A percentile compares a stretch with the other conserved stretches of the same genome.
Evolutionary conservation across 371 early-diverging fungal species (phyloP).

Genomic region (Zychaea mexicana): DNA sequence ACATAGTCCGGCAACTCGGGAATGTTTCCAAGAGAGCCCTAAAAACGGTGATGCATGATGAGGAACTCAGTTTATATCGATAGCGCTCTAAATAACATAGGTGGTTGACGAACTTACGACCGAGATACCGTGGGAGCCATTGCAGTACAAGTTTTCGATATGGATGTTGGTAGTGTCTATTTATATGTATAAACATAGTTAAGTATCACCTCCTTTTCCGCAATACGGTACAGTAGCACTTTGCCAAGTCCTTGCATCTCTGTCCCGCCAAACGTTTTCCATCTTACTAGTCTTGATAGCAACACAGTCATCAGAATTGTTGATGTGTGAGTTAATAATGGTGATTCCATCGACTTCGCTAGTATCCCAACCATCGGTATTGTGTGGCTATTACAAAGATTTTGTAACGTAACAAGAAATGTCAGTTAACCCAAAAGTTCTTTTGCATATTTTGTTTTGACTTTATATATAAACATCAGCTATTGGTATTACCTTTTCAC

Average conservation of each 20-base stretch:
- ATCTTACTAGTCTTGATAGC: slow-evolving; percentile 19
- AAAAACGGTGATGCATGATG: not conserved
- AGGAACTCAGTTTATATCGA: not conserved
- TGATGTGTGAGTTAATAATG: slow-evolving; percentile 20
- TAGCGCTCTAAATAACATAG: not conserved
- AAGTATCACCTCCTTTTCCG: too few relatives aligned
- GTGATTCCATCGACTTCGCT: slow-evolving; percentile 12
- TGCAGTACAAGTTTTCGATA: slow-evolving; percentile 23
- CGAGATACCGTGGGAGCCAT: slow-evolving; percentile 30
- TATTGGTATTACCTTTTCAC: slow-evolving; percentile 1
- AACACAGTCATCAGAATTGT: slow-evolving; percentile 29
- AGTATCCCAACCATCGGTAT: slow-evolving; percentile 26
- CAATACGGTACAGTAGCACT: too few relatives aligned
- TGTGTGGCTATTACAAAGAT: slow-evolving; percentile 8
- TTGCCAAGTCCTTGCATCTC: too few relatives aligned
- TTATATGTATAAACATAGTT: too few relatives aligned
- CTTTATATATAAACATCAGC: not conserved
- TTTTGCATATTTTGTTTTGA: too few relatives aligned
- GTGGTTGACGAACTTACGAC: slow-evolving; percentile 12
- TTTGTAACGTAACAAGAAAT: not conserved
- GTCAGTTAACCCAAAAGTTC: too few relatives aligned
- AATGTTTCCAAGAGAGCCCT: slow-evolving; percentile 22
- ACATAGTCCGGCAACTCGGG: slow-evolving; percentile 16
- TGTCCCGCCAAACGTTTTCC: too few relatives aligned
- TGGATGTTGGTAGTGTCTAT: slow-evolving; percentile 19